These are phyloP conservation scores for Pleurotus cornucopiae DNA, from an alignment of 768 basidiomycete species.

Conservation along the genomic window DNA sequence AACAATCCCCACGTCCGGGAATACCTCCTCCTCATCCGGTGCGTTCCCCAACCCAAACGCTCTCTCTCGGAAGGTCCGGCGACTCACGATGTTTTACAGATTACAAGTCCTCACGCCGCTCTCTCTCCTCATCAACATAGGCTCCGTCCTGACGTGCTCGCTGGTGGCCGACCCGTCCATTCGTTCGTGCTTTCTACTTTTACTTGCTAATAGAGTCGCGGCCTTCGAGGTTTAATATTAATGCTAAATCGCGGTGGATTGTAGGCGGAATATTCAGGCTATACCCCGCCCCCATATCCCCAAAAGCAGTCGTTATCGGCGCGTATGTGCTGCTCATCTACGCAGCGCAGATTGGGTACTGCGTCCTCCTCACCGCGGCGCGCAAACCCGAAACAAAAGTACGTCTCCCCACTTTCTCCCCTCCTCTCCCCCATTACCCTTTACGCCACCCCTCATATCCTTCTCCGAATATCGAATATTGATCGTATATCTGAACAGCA, in stretches of 20 bases:
- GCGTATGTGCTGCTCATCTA: slow-evolving; percentile 60
- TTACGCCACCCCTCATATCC: too few relatives aligned
- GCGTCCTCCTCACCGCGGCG: slow-evolving; percentile 68
- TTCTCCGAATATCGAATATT: background rate
- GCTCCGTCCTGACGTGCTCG: slow-evolving; percentile 64
- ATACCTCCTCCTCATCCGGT: slow-evolving; percentile 63
- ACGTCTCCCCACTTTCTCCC: slow-evolving; percentile 9
- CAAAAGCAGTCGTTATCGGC: slow-evolving; percentile 52
- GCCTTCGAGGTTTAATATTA: background rate
- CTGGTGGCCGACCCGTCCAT: slow-evolving; percentile 64
- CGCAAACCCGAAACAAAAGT: slow-evolving; percentile 81
- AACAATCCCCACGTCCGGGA: slow-evolving; percentile 60
- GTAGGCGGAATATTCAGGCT: slow-evolving; percentile 46
- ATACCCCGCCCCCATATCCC: slow-evolving; percentile 71
- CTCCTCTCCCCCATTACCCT: too few relatives aligned
- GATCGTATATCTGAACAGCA: slow-evolving; percentile 29
- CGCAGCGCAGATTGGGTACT: slow-evolving; percentile 75
- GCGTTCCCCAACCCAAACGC: slow-evolving; percentile 10
- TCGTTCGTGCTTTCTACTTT: slow-evolving; percentile 22
- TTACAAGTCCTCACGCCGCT: slow-evolving; percentile 88
- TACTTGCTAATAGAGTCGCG: background rate
- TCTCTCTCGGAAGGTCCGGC: background rate
- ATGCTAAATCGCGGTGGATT: background rate
- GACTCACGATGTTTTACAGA: slow-evolving; percentile 22
- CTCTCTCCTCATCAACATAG: slow-evolving; percentile 77